A percentile compares a stretch with the other conserved stretches of the same genome.
phyloP scores from a whole-genome alignment of 257 asterid species.

The Lithospermum erythrorhizon region DNA sequence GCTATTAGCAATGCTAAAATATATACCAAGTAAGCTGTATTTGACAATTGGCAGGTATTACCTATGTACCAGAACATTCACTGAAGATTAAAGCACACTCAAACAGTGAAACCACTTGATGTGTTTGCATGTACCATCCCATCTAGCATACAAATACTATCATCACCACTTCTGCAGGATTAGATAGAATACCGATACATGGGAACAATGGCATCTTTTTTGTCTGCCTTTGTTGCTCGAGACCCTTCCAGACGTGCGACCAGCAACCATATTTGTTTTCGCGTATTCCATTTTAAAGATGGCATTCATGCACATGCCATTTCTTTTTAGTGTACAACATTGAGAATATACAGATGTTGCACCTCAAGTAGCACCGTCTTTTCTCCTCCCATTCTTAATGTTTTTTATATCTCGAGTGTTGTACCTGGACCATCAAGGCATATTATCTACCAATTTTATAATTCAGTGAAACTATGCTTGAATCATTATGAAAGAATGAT shows the following conservation, averaged over 20 bases:
- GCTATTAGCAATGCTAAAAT: no score
- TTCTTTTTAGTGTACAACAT: no score
- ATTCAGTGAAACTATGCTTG: not conserved
- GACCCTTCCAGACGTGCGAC: no score
- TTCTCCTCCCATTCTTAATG: no score
- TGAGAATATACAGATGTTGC: no score
- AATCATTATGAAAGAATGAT: not conserved
- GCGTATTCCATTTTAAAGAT: no score
- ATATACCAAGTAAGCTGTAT: not conserved
- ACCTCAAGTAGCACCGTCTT: no score
- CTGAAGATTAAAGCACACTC: conserved; percentile 85
- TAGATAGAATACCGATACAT: not conserved
- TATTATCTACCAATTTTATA: no score
- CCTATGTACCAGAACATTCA: conserved; percentile 80
- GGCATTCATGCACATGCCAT: no score
- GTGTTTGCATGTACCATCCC: not conserved
- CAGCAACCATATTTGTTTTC: no score
- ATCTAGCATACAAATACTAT: not conserved
- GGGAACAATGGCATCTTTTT: not conserved
- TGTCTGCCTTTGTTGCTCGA: not conserved
- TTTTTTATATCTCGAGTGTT: not conserved
- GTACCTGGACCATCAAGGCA: not conserved
- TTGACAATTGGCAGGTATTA: conserved; percentile 39
- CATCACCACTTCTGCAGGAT: not conserved
- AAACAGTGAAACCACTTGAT: conserved; percentile 33